These are phyloP conservation scores for Monosporascus sp. DNA, from an alignment of 2,329 filamentous ascomycete species.

Conservation along the genomic window DNA sequence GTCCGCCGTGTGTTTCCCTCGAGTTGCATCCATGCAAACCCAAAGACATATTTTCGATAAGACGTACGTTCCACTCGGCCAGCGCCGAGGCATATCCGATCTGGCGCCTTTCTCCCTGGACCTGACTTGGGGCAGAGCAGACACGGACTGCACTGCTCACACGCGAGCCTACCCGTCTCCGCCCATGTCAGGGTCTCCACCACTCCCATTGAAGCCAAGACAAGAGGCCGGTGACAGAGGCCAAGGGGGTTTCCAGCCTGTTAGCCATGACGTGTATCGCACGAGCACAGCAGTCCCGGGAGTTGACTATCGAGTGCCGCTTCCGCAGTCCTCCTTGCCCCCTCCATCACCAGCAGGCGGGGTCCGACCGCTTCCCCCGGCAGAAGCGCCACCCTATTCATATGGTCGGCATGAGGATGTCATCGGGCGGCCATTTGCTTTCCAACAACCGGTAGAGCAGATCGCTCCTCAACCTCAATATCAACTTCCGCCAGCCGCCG, in stretches of 20 bases:
- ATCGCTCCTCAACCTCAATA: slow-evolving; percentile 30
- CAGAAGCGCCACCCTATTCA: slow-evolving; percentile 33
- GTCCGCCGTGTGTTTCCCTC: slow-evolving; percentile 20
- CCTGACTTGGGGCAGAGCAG: slow-evolving; percentile 50
- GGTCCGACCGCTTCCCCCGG: slow-evolving; percentile 32
- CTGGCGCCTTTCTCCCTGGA: slow-evolving; percentile 51
- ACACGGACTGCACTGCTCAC: slow-evolving; percentile 48
- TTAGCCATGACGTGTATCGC: slow-evolving; percentile 48
- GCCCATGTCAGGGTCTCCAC: slow-evolving; percentile 68
- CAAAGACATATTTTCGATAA: slow-evolving; percentile 39
- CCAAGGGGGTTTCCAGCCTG: slow-evolving; percentile 41
- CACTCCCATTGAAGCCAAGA: slow-evolving; percentile 52
- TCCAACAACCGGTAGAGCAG: slow-evolving; percentile 27
- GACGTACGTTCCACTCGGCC: slow-evolving; percentile 46
- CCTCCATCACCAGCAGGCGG: slow-evolving; percentile 15
- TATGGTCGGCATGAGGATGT: slow-evolving; percentile 35
- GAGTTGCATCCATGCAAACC: slow-evolving; percentile 49
- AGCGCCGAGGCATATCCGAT: slow-evolving; percentile 53
- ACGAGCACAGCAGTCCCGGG: slow-evolving; percentile 31
- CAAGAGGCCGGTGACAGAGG: slow-evolving; percentile 52
- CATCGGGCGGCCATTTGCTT: slow-evolving; percentile 27
- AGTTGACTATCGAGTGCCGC: slow-evolving; percentile 30
- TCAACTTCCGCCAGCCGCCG: slow-evolving; percentile 28
- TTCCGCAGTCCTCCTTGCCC: slow-evolving; percentile 22
- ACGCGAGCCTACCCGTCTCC: slow-evolving; percentile 63